A percentile compares a stretch with the other conserved stretches of the same genome.
Conservation (phyloP, 2,329 filamentous ascomycete genomes). For the Fusarium protoensiforme region DNA sequence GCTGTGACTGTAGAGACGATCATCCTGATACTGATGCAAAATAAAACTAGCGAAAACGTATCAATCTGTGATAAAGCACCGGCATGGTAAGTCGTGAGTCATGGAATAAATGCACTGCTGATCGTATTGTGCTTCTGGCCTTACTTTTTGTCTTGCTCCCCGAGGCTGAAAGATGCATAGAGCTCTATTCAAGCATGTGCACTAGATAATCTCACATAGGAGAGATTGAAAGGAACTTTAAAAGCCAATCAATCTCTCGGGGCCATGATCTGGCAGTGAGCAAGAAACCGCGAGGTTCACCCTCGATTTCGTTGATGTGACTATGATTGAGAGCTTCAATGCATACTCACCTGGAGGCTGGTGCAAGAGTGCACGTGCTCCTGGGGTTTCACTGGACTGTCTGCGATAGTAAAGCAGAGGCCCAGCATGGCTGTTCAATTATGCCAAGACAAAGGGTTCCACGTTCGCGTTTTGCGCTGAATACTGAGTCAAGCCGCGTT, state of each 20-base stretch:
- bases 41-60: neutral
- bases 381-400: neutral
- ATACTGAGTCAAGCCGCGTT: neutral
- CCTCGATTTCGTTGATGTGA: neutral
- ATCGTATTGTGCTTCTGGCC: neutral
- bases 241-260: neutral
- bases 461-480: neutral
- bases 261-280: too few relatives aligned
- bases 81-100: neutral
- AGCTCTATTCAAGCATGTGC: neutral
- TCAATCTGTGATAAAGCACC: neutral
- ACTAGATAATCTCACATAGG: neutral
- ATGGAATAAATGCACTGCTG: neutral
- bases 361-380: neutral
- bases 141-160: neutral
- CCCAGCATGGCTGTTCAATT: neutral
- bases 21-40: neutral
- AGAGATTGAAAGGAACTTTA: neutral
- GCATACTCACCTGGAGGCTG: neutral
- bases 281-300: neutral
- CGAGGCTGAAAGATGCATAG: neutral
- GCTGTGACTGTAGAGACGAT: neutral
- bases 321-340: neutral
- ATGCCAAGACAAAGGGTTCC: neutral
- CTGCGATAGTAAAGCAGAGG: neutral